Percentiles rank a stretch among this genome's conserved stretches.
These are phyloP conservation scores for Abrus pulchellus DNA, from an alignment of 306 rosid species.

Conservation along the genomic window DNA sequence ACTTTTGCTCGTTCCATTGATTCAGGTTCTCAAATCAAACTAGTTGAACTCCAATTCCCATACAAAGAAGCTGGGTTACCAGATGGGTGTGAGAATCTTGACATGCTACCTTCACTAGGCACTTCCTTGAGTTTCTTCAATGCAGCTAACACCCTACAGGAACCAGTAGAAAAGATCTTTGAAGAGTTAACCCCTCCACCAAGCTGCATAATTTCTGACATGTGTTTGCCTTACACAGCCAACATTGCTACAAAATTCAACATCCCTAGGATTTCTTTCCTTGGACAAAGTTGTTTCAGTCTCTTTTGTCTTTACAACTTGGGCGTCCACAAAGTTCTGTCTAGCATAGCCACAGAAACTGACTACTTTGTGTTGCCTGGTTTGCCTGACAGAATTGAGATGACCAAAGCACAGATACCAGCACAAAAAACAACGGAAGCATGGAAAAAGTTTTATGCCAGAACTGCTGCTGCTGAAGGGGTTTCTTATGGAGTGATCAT, in stretches of 20 bases:
- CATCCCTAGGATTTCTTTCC: conserved; percentile 62
- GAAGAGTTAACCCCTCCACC: conserved; percentile 49
- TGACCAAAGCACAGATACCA: conserved; percentile 52
- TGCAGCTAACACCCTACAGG: conserved; percentile 39
- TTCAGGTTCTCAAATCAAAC: conserved; percentile 40
- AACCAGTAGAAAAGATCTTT: conserved; percentile 49
- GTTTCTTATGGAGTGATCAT: conserved; percentile 52
- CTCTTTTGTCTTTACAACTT: conserved; percentile 43
- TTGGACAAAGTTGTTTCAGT: conserved; percentile 52
- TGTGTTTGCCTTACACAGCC: conserved; percentile 46
- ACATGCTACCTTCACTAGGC: conserved; percentile 48
- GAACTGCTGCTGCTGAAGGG: conserved; percentile 44
- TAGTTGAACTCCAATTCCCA: conserved; percentile 48
- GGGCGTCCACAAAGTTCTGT: background rate
- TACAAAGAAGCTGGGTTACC: conserved; percentile 53
- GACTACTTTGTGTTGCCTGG: conserved; percentile 55
- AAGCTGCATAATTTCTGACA: conserved; percentile 59
- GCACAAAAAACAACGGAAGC: background rate
- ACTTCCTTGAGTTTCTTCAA: conserved; percentile 34
- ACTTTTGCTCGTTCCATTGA: conserved; percentile 18
- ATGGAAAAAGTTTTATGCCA: background rate
- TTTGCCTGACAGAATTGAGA: conserved; percentile 51
- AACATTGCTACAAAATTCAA: conserved; percentile 39
- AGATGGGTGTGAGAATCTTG: conserved; percentile 58
- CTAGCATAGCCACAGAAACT: conserved; percentile 18